Base-by-base conservation (phyloP, 331 rosid species). In the Arachis monticola region DNA sequence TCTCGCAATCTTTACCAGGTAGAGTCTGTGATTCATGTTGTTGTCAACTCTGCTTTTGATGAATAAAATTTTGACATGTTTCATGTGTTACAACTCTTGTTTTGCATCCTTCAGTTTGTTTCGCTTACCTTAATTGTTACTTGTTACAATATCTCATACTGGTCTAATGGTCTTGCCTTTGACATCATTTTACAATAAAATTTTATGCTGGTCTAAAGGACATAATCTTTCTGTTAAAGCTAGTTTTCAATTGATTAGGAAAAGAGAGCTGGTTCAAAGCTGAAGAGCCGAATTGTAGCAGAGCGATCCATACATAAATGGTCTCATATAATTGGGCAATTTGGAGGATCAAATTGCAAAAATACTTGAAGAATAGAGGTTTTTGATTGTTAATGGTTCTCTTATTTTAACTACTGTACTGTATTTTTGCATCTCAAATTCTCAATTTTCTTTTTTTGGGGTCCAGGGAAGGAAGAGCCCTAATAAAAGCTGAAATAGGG, bases 401-500 rank as follows among this genome's bases (percentile, higher is more conserved):
- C 35, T 55, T 45, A 17, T 73, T 46, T 42, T 41, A 45, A 51
- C 6, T 58, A 7, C 32, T 58, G 17, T 74, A 35, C 48, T 67
- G 6, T 22, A 35, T 41, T 76, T 69, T 64, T 74, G 63, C 71
- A 57, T 66, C 59, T 8, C 6, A 22, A 60, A 62, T 13, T 78
- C 76, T 52, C 22, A 17, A 17, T 17, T 17, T 17, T 17, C 22
- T 17, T 17, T 17, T 17, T 17, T 17, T 17, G 85, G 70, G 74
- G 85, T 77, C 67, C 22, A 17, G 22, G 22, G 22, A 17, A 17
- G 22, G 22, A 17, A 17, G 22, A 17, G 22, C 22, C 22, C 84
- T 92, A 59, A 88, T 97, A 85, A 92, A 92, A 83, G 97, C 97
- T 74, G 97, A 95, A 81, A 95, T 92, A 97, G 99, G 90, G 73